phyloP scores from a whole-genome alignment of 2,329 filamentous ascomycete genomes.

The Xylaria multiplex region DNA sequence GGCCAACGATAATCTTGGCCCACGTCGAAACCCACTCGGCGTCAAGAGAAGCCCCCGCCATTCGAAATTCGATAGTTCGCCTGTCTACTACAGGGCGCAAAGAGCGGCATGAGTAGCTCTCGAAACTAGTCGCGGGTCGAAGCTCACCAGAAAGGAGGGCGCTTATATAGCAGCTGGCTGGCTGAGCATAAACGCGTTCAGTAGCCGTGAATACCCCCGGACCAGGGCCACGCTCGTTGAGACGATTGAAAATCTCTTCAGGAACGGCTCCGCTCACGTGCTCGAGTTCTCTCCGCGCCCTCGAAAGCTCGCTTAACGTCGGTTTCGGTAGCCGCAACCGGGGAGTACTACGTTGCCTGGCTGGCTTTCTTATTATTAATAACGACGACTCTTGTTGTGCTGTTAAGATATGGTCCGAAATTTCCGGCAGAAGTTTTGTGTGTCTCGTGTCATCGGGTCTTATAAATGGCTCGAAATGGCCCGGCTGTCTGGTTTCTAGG shows the following conservation, averaged over 20 bases:
- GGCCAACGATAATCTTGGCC: slow-evolving; percentile 41
- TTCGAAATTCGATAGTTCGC: slow-evolving; percentile 43
- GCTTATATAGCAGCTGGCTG: slow-evolving; percentile 32
- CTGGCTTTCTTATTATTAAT: neutral
- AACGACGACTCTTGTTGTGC: neutral
- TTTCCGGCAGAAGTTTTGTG: neutral
- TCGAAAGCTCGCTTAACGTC: neutral
- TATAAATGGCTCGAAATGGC: slow-evolving; percentile 38
- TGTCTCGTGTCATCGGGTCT: neutral
- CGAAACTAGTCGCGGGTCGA: slow-evolving; percentile 13
- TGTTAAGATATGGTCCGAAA: neutral
- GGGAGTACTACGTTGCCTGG: slow-evolving; percentile 14
- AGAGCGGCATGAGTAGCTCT: neutral
- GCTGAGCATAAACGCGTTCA: slow-evolving; percentile 12
- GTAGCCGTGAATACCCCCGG: slow-evolving; percentile 22
- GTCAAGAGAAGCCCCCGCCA: slow-evolving; percentile 34
- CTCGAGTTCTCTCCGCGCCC: neutral
- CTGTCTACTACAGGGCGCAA: neutral
- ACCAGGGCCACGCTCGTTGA: neutral
- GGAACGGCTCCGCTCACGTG: too few species aligned
- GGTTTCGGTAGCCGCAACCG: neutral
- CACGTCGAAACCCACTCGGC: slow-evolving; percentile 37
- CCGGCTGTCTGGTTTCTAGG: slow-evolving; percentile 29
- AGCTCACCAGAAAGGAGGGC: neutral
- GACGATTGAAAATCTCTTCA: rapidly evolving